Base-by-base conservation (phyloP, 1,139 yeast species). In the Kodamaea fungicola region DNA sequence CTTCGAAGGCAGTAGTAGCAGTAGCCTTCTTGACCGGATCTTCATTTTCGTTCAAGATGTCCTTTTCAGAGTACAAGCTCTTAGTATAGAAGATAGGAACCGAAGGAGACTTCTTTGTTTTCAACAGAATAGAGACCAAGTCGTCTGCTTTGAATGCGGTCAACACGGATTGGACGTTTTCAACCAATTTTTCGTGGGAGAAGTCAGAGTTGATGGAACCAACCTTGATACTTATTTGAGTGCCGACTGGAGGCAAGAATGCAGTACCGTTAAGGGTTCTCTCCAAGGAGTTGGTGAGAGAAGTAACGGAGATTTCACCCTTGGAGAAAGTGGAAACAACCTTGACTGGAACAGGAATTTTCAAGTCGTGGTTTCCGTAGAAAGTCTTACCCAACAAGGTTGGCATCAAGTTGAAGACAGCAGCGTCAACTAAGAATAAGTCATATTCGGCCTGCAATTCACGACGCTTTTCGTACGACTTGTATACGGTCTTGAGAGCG, bases 391-490 rank as follows among this genome's bases (percentile, higher is more conserved):
- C 96, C 46, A 92, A 68, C 31, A 84, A 64, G 47, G 82, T 80
- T 38, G 98, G 98, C 65, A 90, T 72, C 44, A 86, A 70, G 36
- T 89, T 80, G 40, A 88, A 71, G 34, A 90, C 71, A 29, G 84
- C 81, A 49, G 89, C 96, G 62, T 92, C 97, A 34, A 87, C 81
- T 35, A 92, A 59, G 58, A 92, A 87, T 43, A 89, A 51, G 52
- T 90, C 95, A 53, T 71, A 82, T 37, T 74, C 76, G 8, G 66
- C 54, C 38, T 70, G 60, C 42, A 84, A 71, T 45, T 79, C 79
- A 64, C 90, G 80, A 59, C 83, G 79, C 49, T 82, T 76, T 58
- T 84, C 92, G 48, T 63, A 83, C 29, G 80, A 73, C 57, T 82
- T 81, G 63, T 75, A 83, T 40, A 77, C 81, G 12, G 81, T 78